Evolutionary conservation across 2,329 filamentous ascomycete species (phyloP).

Genomic region (Aspergillus sp.): DNA sequence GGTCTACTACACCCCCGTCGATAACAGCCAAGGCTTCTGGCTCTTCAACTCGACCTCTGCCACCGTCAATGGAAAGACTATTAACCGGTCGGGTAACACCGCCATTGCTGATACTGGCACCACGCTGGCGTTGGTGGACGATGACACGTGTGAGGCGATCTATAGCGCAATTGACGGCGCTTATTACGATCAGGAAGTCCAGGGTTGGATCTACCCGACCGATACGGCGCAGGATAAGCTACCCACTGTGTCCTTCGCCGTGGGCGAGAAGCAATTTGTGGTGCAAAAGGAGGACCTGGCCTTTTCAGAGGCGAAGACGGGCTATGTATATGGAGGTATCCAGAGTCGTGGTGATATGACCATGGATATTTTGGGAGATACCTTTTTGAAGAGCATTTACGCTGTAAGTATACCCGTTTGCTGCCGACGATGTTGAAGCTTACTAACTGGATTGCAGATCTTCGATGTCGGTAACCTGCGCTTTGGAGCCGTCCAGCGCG

Average conservation of each 20-base stretch:
- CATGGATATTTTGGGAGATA: slow-evolving; percentile 66
- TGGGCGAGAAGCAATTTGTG: slow-evolving; percentile 62
- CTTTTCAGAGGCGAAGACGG: slow-evolving; percentile 58
- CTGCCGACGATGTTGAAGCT: background rate
- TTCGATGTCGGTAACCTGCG: slow-evolving; percentile 64
- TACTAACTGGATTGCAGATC: slow-evolving; percentile 44
- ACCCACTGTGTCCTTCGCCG: slow-evolving; percentile 63
- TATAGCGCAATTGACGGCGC: slow-evolving; percentile 66
- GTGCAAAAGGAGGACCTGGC: slow-evolving; percentile 65
- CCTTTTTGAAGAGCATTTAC: slow-evolving; percentile 66
- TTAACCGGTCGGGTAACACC: slow-evolving; percentile 57
- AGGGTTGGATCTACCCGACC: slow-evolving; percentile 66
- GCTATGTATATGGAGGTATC: slow-evolving; percentile 64
- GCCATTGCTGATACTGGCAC: slow-evolving; percentile 74
- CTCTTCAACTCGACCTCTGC: slow-evolving; percentile 60
- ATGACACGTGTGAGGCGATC: slow-evolving; percentile 61
- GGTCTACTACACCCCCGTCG: slow-evolving; percentile 62
- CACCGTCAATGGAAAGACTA: slow-evolving; percentile 58
- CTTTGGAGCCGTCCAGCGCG: slow-evolving; percentile 59
- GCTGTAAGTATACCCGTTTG: slow-evolving; percentile 48
- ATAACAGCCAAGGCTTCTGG: slow-evolving; percentile 70
- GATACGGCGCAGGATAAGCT: slow-evolving; percentile 54
- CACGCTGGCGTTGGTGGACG: slow-evolving; percentile 65
- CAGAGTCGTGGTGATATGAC: slow-evolving; percentile 61
- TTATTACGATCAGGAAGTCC: slow-evolving; percentile 56